Percentiles rank a stretch among this genome's conserved stretches.
These are phyloP conservation scores for Fusarium setosum DNA, from an alignment of 2,329 filamentous ascomycete species.

Conservation along the genomic window DNA sequence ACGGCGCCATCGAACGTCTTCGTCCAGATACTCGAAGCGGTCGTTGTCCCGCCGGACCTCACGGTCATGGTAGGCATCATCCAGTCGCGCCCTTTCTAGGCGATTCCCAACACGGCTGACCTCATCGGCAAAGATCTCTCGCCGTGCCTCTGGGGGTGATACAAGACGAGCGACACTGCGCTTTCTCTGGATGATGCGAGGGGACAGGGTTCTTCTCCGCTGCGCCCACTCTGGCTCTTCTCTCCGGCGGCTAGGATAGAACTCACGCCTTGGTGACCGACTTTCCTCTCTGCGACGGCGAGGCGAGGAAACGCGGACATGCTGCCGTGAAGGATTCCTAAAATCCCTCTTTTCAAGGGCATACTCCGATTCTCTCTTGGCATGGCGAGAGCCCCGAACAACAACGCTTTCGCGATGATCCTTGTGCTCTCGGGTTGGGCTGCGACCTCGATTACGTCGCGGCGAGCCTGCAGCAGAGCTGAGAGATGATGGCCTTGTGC, in stretches of 20 bases:
- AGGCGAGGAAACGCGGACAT: constrained; percentile 18
- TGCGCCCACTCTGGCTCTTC: constrained; percentile 16
- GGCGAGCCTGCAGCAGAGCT: constrained; percentile 10
- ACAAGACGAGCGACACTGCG: constrained; percentile 24
- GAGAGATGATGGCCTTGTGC: constrained; percentile 28
- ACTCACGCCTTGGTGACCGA: constrained; percentile 18
- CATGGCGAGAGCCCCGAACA: constrained; percentile 8
- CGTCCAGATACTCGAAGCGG: constrained; percentile 25
- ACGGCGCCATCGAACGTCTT: constrained; percentile 24
- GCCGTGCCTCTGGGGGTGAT: constrained; percentile 24
- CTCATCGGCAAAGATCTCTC: constrained; percentile 22
- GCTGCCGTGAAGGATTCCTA: constrained; percentile 8
- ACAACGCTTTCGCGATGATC: constrained; percentile 11
- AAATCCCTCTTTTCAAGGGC: neutral
- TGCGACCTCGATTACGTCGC: constrained; percentile 14
- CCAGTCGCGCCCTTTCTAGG: constrained; percentile 27
- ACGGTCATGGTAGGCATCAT: constrained; percentile 13
- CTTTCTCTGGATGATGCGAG: constrained; percentile 34
- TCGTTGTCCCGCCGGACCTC: constrained; percentile 23
- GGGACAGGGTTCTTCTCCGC: constrained; percentile 12
- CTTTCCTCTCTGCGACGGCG: constrained; percentile 6
- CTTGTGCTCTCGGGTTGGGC: constrained; percentile 8
- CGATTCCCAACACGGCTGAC: constrained; percentile 15
- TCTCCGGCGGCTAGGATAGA: neutral
- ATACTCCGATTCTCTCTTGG: neutral